These are phyloP conservation scores for Dendrostoma leiphaemia DNA, from an alignment of 2,329 filamentous ascomycete species.

Conservation along the genomic window DNA sequence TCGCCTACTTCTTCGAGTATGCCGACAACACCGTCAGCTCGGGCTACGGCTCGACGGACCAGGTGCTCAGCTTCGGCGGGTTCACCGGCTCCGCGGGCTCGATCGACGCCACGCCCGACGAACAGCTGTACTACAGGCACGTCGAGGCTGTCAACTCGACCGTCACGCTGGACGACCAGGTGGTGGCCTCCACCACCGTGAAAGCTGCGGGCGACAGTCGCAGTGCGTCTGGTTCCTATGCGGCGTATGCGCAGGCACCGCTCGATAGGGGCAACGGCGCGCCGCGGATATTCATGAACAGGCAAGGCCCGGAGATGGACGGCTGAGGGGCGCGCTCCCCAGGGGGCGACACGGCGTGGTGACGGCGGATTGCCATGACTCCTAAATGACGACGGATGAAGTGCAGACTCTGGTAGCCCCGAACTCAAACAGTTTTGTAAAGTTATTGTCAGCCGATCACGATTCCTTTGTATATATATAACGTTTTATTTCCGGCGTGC, in stretches of 20 bases:
- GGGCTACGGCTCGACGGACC: slow-evolving; percentile 54
- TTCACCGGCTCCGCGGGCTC: slow-evolving; percentile 25
- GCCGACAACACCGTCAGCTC: slow-evolving; percentile 44
- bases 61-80: slow-evolving; percentile 55
- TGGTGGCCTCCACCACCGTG: slow-evolving; percentile 25
- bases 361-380: too few species aligned
- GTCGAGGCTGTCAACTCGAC: slow-evolving; percentile 55
- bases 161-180: slow-evolving; percentile 47
- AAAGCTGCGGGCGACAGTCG: slow-evolving; percentile 2
- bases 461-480: slow-evolving; percentile 5
- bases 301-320: slow-evolving; percentile 12
- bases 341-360: background rate
- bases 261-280: slow-evolving; percentile 16
- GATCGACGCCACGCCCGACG: slow-evolving; percentile 23
- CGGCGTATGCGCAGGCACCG: slow-evolving; percentile 16
- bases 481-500: too few species aligned
- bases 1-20: slow-evolving; percentile 51
- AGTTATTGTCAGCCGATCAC: too few species aligned
- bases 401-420: too few species aligned
- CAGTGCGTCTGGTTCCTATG: background rate
- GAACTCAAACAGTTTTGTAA: too few species aligned
- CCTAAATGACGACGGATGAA: too few species aligned
- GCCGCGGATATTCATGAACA: slow-evolving; percentile 23
- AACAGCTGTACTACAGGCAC: slow-evolving; percentile 55
- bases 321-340: background rate